Evolutionary conservation across 192 early-diverging fungal species (phyloP).

Genomic region (Backusella luteola): DNA sequence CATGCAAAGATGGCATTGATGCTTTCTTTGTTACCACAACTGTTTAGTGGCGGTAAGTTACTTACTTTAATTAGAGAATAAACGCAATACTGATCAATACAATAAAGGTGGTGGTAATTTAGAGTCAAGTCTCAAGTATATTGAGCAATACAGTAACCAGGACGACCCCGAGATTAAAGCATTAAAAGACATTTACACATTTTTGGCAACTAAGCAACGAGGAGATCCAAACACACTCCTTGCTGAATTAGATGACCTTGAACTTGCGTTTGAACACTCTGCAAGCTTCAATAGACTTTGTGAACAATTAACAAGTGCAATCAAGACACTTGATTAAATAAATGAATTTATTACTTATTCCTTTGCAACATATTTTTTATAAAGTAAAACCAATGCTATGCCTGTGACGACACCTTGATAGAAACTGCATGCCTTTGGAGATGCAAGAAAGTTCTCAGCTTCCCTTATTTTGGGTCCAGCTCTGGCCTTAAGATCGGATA

Average conservation of each 20-base stretch:
- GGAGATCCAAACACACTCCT: background rate
- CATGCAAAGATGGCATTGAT: background rate
- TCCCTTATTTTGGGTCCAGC: conserved; percentile 24
- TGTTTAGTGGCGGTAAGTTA: background rate
- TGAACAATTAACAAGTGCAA: background rate
- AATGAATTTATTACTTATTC: background rate
- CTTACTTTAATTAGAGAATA: too few relatives aligned
- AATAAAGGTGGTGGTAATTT: too few relatives aligned
- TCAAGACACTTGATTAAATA: background rate
- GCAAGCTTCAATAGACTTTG: background rate
- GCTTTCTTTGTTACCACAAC: background rate
- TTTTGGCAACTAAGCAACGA: background rate
- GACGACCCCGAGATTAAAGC: background rate
- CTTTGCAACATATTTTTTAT: conserved; percentile 16
- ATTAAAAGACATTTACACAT: background rate
- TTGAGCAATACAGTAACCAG: background rate
- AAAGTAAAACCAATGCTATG: conserved; percentile 13
- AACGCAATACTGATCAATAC: too few relatives aligned
- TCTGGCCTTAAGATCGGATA: conserved; percentile 13
- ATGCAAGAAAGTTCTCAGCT: conserved; percentile 25
- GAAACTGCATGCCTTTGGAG: conserved; percentile 18
- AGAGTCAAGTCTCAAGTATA: too few relatives aligned
- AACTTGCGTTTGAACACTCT: background rate
- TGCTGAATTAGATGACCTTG: background rate
- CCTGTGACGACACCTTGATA: conserved; percentile 22